Evolutionary conservation across 73 alveolate genomes (phyloP).

Genomic region (Paramecium tetraurelia): DNA sequence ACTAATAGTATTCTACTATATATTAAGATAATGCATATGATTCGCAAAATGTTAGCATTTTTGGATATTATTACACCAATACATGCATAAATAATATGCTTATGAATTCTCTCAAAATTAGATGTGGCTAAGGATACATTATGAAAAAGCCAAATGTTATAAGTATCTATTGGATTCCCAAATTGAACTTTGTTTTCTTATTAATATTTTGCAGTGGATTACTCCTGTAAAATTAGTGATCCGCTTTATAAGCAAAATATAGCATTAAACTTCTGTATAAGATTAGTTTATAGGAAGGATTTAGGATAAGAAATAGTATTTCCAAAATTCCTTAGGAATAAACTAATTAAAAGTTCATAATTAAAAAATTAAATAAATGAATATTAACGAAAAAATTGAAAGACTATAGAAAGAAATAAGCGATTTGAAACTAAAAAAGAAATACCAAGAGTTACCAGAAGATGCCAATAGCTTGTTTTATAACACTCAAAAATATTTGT

Average conservation of each 20-base stretch:
- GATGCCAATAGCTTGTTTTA: not conserved
- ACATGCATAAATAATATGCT: not conserved
- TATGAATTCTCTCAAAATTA: not conserved
- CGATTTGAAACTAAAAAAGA: not conserved
- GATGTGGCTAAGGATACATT: not conserved
- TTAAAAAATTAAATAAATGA: not conserved
- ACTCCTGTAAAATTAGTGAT: not conserved
- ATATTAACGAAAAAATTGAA: slow-evolving; percentile 38
- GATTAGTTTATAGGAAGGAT: not conserved
- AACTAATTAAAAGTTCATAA: not conserved
- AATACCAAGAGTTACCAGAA: slow-evolving; percentile 7
- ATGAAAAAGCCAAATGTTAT: not conserved
- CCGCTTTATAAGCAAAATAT: not conserved
- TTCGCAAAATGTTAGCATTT: slow-evolving; percentile 23
- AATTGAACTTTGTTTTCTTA: not conserved
- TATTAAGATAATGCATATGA: slow-evolving; percentile 10
- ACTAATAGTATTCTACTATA: not conserved
- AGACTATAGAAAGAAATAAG: not conserved
- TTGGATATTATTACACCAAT: not conserved
- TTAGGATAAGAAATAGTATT: not conserved
- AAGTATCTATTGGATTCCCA: not conserved
- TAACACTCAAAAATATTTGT: not conserved
- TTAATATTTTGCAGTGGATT: not conserved
- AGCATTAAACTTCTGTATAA: not conserved
- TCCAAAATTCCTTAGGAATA: not conserved